phyloP scores from a whole-genome alignment of 495 filamentous ascomycete species.

The Amniculicola lignicola region DNA sequence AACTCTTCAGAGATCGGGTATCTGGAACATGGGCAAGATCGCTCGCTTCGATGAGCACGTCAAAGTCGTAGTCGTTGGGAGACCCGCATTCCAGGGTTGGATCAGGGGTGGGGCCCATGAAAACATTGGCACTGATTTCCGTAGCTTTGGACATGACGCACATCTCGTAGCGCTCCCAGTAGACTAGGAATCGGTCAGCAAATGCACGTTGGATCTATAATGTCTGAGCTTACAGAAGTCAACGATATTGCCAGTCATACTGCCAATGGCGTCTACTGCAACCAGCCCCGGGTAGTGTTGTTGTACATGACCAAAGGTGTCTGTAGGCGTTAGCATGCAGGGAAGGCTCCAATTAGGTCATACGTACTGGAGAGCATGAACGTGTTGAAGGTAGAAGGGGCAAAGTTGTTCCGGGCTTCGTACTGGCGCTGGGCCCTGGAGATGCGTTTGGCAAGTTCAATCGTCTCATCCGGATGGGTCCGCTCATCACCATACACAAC shows the following conservation, averaged over 20 bases:
- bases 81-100: slow-evolving; percentile 41
- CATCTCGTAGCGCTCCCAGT: slow-evolving; percentile 90
- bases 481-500: slow-evolving; percentile 80
- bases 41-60: slow-evolving; percentile 80
- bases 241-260: slow-evolving; percentile 71
- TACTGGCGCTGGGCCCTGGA: slow-evolving; percentile 73
- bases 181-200: slow-evolving; percentile 48
- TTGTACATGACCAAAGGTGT: slow-evolving; percentile 72
- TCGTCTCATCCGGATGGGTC: slow-evolving; percentile 51
- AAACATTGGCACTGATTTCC: slow-evolving; percentile 85
- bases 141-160: slow-evolving; percentile 84
- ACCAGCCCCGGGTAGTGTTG: slow-evolving; percentile 65
- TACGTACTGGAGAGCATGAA: slow-evolving; percentile 68
- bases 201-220: background rate
- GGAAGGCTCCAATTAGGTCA: background rate
- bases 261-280: slow-evolving; percentile 68
- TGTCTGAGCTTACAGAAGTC: slow-evolving; percentile 67
- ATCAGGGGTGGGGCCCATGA: slow-evolving; percentile 85
- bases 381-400: slow-evolving; percentile 66
- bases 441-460: slow-evolving; percentile 66
- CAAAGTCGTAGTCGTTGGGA: slow-evolving; percentile 47
- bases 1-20: slow-evolving; percentile 51
- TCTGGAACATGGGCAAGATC: slow-evolving; percentile 71
- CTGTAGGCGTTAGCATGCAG: slow-evolving; percentile 36
- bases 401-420: slow-evolving; percentile 57